Conservation (phyloP, 2,329 filamentous ascomycete genomes). For the Tympanopsis confertula region DNA sequence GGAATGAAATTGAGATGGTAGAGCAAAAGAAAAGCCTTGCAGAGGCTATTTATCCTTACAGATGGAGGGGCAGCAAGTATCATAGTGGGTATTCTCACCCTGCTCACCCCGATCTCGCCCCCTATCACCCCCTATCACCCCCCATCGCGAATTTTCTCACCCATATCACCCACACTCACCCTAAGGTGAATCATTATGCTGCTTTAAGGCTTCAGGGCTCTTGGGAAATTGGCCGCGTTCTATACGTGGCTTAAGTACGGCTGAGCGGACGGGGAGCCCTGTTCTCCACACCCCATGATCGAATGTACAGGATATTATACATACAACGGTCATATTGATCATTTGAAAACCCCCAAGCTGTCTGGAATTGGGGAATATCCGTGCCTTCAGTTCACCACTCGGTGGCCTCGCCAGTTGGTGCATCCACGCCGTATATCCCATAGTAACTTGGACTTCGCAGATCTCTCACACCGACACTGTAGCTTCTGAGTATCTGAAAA, state of each 20-base stretch:
- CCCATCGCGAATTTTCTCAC: not conserved
- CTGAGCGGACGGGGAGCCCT: slow-evolving; percentile 10
- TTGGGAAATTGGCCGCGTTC: not conserved
- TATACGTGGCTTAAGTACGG: slow-evolving; percentile 9
- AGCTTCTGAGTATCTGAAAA: too few species aligned
- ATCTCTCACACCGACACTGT: too few species aligned
- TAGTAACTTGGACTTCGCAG: too few species aligned
- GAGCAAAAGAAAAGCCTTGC: not conserved
- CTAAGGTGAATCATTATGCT: not conserved
- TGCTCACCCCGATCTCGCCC: not conserved
- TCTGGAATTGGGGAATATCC: too few species aligned
- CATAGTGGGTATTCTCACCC: not conserved
- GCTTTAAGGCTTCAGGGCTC: not conserved
- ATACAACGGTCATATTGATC: too few species aligned
- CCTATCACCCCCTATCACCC: too few species aligned
- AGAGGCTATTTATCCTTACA: too few species aligned
- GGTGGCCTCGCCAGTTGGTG: too few species aligned
- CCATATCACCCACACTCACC: not conserved
- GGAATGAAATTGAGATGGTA: not conserved
- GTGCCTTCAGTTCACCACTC: too few species aligned
- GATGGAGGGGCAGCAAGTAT: not conserved
- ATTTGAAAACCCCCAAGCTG: too few species aligned
- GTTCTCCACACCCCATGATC: slow-evolving; percentile 9
- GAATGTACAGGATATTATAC: too few species aligned
- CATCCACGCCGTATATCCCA: too few species aligned